Base-by-base conservation (phyloP, 768 basidiomycete species). In the Boletus vermiculosoides region DNA sequence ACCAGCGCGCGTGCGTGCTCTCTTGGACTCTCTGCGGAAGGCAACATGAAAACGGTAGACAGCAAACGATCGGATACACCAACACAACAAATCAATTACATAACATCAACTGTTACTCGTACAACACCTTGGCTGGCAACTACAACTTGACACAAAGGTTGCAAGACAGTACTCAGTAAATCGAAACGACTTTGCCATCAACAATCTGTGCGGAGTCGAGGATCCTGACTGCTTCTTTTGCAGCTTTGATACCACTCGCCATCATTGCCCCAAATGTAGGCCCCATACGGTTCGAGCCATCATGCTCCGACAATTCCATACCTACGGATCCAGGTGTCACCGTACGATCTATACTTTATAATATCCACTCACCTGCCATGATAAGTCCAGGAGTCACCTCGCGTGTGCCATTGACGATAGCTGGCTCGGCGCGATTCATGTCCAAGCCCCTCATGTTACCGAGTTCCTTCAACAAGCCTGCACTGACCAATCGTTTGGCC, bases 231-330 rank as follows among this genome's bases (percentile, higher is more conserved):
- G 84, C 85, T 66, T 87, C 85, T 56, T 83, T 78, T 1, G 85
- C 86, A 22, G 86, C 87, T 66, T 85, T 87, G 69, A 87, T 80
- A 6, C 89, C 88, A 67, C 85, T 87, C 8, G 77, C 85, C 73
- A 90, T 85, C 88, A 91, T 91, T 0, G 85, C 87, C 23, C 87
- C 89, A 61, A 90, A 91, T 4, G 88, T 89, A 6, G 88, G 88
- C 6, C 83, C 84, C 85, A 88, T 87, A 28, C 89, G 79, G 75
- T 88, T 87, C 25, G 83, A 82, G 15, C 89, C 89, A 68, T 90
- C 88, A 66, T 90, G 86, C 70, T 90, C 88, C 9, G 86, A 86
- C 50, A 92, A 76, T 71, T 92, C 89, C 89, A 90, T 92, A 16
- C 89, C 88, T 85, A 44, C 31, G 23, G n/a, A 39, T 16, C 40